These are phyloP conservation scores for Amanita polypyramis DNA, from an alignment of 768 basidiomycete species.

Conservation along the genomic window DNA sequence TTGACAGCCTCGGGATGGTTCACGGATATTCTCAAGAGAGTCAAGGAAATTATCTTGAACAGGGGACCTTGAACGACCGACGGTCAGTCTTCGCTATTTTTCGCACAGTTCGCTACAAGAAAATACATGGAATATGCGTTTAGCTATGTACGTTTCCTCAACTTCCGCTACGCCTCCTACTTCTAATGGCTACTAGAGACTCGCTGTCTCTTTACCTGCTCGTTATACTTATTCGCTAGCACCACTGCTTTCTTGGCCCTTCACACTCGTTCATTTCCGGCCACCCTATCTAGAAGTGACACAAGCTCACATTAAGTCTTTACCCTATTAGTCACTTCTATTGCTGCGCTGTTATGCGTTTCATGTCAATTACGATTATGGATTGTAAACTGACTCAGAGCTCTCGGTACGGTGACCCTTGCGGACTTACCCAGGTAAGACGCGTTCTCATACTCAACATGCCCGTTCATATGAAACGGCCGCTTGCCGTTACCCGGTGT, in stretches of 20 bases:
- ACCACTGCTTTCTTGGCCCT: too few relatives aligned
- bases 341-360: background rate
- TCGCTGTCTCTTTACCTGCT: background rate
- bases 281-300: background rate
- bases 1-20: slow-evolving; percentile 67
- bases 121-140: background rate
- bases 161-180: background rate
- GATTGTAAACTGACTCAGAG: background rate
- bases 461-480: too few relatives aligned
- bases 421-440: too few relatives aligned
- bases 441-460: too few relatives aligned
- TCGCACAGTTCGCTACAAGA: background rate
- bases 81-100: background rate
- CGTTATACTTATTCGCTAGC: background rate
- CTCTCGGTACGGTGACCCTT: too few relatives aligned
- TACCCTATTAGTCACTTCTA: background rate
- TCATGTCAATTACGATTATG: background rate
- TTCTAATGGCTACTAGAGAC: background rate
- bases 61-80: background rate
- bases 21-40: slow-evolving; percentile 35
- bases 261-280: background rate
- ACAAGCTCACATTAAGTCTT: background rate
- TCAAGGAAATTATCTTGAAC: slow-evolving; percentile 26
- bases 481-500: too few relatives aligned
- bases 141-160: background rate